A percentile compares a stretch with the other conserved stretches of the same genome.
phyloP scores from a whole-genome alignment of 345 rosid genomes.

The Ceriops decandra region DNA sequence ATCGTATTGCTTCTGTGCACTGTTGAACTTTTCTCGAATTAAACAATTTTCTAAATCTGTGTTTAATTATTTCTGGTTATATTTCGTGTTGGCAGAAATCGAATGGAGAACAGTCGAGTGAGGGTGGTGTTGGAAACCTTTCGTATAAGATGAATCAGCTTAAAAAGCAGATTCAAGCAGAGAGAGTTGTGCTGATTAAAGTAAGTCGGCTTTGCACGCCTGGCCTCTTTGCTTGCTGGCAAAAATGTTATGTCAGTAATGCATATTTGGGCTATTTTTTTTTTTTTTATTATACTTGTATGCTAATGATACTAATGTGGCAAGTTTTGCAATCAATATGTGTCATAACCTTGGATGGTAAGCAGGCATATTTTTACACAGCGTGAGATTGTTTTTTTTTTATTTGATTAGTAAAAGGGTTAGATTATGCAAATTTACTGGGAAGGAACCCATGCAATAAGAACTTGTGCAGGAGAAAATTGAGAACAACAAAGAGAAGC shows the following conservation, averaged over 20 bases:
- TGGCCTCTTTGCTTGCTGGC: not conserved
- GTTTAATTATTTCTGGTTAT: too few relatives aligned
- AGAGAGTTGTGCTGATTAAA: slow-evolving; percentile 53
- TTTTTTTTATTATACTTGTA: too few relatives aligned
- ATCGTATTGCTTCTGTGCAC: not conserved
- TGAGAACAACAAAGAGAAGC: slow-evolving; percentile 58
- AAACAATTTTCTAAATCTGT: too few relatives aligned
- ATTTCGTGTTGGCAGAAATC: slow-evolving; percentile 35
- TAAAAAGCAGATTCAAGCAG: slow-evolving; percentile 68
- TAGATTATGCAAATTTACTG: not conserved
- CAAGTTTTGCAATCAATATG: too few relatives aligned
- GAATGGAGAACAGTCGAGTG: slow-evolving; percentile 46
- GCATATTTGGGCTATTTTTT: too few relatives aligned
- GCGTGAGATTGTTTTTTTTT: too few relatives aligned
- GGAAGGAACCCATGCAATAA: slow-evolving; percentile 3
- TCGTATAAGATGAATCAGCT: slow-evolving; percentile 63
- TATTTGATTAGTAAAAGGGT: too few relatives aligned
- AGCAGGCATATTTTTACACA: too few relatives aligned
- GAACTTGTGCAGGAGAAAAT: slow-evolving; percentile 52
- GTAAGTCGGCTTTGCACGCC: slow-evolving; percentile 33
- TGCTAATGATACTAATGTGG: too few relatives aligned
- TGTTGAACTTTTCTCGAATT: not conserved
- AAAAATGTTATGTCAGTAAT: too few relatives aligned
- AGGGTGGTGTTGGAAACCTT: slow-evolving; percentile 49
- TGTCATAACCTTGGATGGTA: too few relatives aligned